Evolutionary conservation across 352 stramenopile genomes (phyloP).

Genomic region (Pythium vanterpoolii): DNA sequence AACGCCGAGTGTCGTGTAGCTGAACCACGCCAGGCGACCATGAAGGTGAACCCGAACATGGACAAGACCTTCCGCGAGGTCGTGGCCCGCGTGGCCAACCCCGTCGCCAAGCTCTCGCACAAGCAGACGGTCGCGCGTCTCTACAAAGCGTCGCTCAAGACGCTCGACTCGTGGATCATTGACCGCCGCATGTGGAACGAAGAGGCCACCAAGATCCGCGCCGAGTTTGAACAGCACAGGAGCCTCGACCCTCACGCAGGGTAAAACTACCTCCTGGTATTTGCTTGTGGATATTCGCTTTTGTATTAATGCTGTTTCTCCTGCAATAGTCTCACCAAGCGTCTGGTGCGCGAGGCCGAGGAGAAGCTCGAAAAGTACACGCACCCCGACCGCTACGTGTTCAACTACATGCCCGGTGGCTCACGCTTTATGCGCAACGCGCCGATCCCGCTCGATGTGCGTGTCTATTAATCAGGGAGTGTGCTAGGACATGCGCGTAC

Average conservation of each 20-base stretch:
- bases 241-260: constrained; percentile 51
- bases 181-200: constrained; percentile 96
- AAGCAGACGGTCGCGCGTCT: constrained; percentile 89
- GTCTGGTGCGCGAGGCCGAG: constrained; percentile 89
- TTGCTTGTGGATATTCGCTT: not conserved
- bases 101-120: constrained; percentile 72
- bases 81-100: constrained; percentile 58
- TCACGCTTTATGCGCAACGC: constrained; percentile 99
- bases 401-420: constrained; percentile 97
- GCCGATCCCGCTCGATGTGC: constrained; percentile 92
- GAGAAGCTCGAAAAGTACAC: constrained; percentile 92
- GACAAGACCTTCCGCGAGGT: constrained; percentile 83
- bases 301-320: not conserved
- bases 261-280: constrained; percentile 23
- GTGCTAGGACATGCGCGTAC: not conserved
- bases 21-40: constrained; percentile 20
- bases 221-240: constrained; percentile 89
- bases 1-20: not conserved
- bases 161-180: constrained; percentile 92
- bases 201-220: constrained; percentile 91
- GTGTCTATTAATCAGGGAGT: constrained; percentile 2
- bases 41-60: constrained; percentile 86
- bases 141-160: constrained; percentile 95
- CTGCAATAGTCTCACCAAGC: constrained; percentile 54
- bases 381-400: constrained; percentile 97